Percentiles rank a stretch among this genome's conserved stretches.
These are phyloP conservation scores for Clitocybe nebularis DNA, from an alignment of 1,284 basidiomycete species.

Conservation along the genomic window DNA sequence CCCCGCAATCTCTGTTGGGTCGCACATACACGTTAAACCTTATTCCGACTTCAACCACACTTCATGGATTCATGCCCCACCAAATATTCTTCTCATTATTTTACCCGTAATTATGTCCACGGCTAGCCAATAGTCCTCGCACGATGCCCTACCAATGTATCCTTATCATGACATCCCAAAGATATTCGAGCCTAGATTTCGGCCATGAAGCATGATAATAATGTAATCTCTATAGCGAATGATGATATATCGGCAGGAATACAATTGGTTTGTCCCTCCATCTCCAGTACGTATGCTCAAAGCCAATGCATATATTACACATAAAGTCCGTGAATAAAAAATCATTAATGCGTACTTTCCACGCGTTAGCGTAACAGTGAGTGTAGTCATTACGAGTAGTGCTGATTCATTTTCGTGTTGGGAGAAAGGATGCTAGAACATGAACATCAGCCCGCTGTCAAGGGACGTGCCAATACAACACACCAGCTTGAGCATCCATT, in stretches of 20 bases:
- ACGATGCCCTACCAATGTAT: constrained; percentile 10
- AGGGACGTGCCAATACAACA: constrained; percentile 23
- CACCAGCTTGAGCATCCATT: constrained; percentile 59
- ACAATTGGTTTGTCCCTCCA: background rate
- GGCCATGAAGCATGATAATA: background rate
- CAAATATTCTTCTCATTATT: constrained; percentile 9
- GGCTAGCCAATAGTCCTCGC: constrained; percentile 6
- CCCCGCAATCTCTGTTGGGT: background rate
- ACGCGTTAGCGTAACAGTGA: background rate
- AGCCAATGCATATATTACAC: constrained; percentile 2
- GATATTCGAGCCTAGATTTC: background rate
- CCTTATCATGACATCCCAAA: no score
- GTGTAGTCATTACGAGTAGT: background rate
- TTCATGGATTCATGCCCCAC: background rate
- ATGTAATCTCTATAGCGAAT: constrained; percentile 7
- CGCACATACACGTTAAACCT: constrained; percentile 4
- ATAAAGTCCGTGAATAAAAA: constrained; percentile 7
- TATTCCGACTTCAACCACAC: background rate
- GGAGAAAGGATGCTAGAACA: constrained; percentile 16
- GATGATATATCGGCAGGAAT: constrained; percentile 1
- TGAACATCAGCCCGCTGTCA: no score
- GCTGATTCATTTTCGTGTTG: constrained; percentile 15
- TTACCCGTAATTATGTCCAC: constrained; percentile 10
- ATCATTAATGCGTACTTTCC: background rate
- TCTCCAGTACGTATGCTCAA: background rate